Base-by-base conservation (phyloP, 257 asterid species). In the Solanum boliviense region DNA sequence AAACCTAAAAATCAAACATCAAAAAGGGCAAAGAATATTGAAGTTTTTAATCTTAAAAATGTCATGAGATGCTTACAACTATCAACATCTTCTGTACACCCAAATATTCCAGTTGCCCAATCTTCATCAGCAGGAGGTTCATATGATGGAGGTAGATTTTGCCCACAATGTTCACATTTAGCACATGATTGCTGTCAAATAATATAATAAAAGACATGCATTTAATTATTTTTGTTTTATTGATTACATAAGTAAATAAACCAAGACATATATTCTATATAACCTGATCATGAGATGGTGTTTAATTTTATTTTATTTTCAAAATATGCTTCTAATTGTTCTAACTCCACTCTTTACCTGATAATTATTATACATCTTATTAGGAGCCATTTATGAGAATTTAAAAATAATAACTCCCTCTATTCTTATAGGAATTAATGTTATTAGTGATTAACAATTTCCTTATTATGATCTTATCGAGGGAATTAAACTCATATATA, bases 121-220 rank as follows among this genome's bases (percentile, higher is more conserved):
- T 94, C 94, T 90, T 95, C 97, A n/a, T 93, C 96, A 29, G 96
- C 92, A 0, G 96, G 97, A 34, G 97, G 97, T n/a, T 87, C 79
- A 91, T 92, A 95, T 88, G 90, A 89, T 86, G 93, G 89, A 32
- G 98, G 98, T 86, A 95, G 87, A 58, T 91, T 84, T 89, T 94
- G 98, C 86, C 97, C 98, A 83, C 98, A 95, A 85, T 92, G 93
- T 60, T 92, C 93, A 85, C 98, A 95, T 89, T 85, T 94, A 9
- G 92, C 93, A 73, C 93, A 93, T 86, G 90, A 88, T 29, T 92
- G 79, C 97, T 95, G 92, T 88, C 35, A 71, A 58, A 46, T 44
- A 13, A 70, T 1, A 44, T 7, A n/a, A 27, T 13, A 6, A 70
- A 3, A 56, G 21, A 7, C 23, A n/a, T n/a, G n/a, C n/a, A 16